These are phyloP conservation scores for Zygosaccharomyces sapae DNA, from an alignment of 1,139 yeast species.

Conservation along the genomic window DNA sequence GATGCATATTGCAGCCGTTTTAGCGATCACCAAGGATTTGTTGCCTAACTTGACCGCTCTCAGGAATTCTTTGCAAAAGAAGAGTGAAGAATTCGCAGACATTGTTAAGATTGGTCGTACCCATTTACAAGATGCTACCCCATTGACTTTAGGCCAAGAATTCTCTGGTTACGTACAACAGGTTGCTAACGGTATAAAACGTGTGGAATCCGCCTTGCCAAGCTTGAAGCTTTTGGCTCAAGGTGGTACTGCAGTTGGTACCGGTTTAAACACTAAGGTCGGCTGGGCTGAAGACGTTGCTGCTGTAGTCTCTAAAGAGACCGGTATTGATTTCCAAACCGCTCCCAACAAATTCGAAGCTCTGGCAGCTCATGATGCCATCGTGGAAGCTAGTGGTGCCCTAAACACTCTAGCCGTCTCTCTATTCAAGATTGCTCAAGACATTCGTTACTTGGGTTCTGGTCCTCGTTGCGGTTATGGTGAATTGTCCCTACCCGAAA, in stretches of 20 bases:
- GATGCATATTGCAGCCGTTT: constrained; percentile 98
- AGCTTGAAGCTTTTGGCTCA: constrained; percentile 82
- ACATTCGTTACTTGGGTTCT: constrained; percentile 94
- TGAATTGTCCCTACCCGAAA: constrained; percentile 90
- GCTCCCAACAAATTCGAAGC: constrained; percentile 99
- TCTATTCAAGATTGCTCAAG: constrained; percentile 93
- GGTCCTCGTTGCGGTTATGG: constrained; percentile 99
- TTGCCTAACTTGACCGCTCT: constrained; percentile 75
- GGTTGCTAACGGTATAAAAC: constrained; percentile 79
- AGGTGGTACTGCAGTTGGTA: constrained; percentile 99
- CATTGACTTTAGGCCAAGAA: constrained; percentile 95
- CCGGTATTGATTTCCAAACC: constrained; percentile 84
- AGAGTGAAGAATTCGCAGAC: constrained; percentile 75
- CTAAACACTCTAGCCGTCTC: constrained; percentile 92
- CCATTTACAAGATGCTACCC: constrained; percentile 97
- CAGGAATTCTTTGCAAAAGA: constrained; percentile 69
- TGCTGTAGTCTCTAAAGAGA: constrained; percentile 59
- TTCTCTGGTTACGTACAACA: constrained; percentile 95
- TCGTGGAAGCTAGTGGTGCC: constrained; percentile 97
- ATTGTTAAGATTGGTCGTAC: constrained; percentile 98
- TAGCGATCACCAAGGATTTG: constrained; percentile 70
- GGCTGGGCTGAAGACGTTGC: constrained; percentile 79
- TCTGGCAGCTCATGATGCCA: constrained; percentile 96
- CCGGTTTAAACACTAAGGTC: constrained; percentile 87
- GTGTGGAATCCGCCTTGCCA: constrained; percentile 75